Base-by-base conservation (phyloP, 1,284 basidiomycete genomes). In the Pascua sp. region DNA sequence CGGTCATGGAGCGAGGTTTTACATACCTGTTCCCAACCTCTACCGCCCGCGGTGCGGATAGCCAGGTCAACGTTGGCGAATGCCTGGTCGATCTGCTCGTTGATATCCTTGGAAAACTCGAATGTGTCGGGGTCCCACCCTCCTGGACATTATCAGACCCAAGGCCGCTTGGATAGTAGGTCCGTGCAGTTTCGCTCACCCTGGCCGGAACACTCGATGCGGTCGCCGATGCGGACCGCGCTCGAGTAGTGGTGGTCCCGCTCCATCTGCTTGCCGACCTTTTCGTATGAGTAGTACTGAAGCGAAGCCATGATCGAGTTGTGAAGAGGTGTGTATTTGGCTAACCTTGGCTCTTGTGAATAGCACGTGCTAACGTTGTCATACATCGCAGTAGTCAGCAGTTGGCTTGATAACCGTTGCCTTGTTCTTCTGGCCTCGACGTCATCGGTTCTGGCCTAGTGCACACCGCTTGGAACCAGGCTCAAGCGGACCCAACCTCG, bases 1-100 rank as follows among this genome's bases (percentile, higher is more conserved):
- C 42, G 39, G 17, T 1, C 50, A 2, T 57, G 40, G 50, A 60
- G 16, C 12, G n/a, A 24, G 40, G 49, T 40, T 40, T 32, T 49
- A 51, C 49, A 49, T 41, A 67, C 69, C 56, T 69, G 62, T 8
- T 57, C 52, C 64, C 65, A 69, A 1, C 69, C 68, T 17, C 63
- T 67, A 4, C 64, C 66, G 10, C 68, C 71, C 0, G 67, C 66
- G 2, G 47, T 52, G 12, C 56, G 56, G 1, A 72, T 57, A 8
- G 60, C 57, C 11, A 62, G 36, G 12, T 71, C 61, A 42, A 68
- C 66, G 52, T 67, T 67, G 47, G 53, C 51, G 53, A 70, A 68
- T 0, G 67, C 68, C 51, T 70, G 60, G 32, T 67, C 65, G 53
- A 70, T 67, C 60, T 72, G 67, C 16, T 39, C 55, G 17, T 63